Base-by-base conservation (phyloP, 768 basidiomycete genomes). In the Holtermannia corniformis region DNA sequence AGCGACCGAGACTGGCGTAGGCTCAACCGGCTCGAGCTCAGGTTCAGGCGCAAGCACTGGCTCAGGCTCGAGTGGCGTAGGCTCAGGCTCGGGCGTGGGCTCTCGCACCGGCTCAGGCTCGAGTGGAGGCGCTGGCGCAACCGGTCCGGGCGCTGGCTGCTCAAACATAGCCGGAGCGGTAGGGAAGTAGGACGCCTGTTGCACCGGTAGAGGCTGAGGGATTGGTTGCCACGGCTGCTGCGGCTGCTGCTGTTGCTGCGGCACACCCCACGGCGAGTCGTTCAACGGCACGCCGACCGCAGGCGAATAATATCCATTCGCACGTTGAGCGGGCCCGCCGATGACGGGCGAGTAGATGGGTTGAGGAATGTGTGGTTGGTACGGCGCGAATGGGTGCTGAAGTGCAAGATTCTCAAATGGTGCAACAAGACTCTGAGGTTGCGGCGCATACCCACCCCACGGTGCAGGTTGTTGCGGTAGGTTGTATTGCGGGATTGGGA, bases 211-310 rank as follows among this genome's bases (percentile, higher is more conserved):
- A 23, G 44, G 41, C 53, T 53, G 54, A 20, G 44, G 50, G 21
- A 37, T 54, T n/a, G 49, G 50, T 16, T 53, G 47, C 21, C 46
- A 49, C 26, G 42, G 58, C 41, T 27, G 55, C 51, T 62, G 66
- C 14, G 60, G 61, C 43, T 55, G 64, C 20, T 62, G 60, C 28
- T 59, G 47, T 10, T 24, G 60, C 42, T 64, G 67, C 25, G 61
- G 56, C 11, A 53, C 43, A 14, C 48, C 61, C 68, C 68, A 66
- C 1, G 66, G 66, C 21, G 63, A 66, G 14, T 21, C 54, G 20
- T 44, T 27, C 7, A 25, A 23, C 13, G 62, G 68, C n/a, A 61
- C 52, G 5, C 63, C 63, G 26, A 58, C 53, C 23, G 60, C 59
- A 37, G 63, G 63, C 1, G 63, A 61, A 52, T 61, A 64, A 21